Base-by-base conservation (phyloP, 495 filamentous ascomycete genomes). In the Penicillium atrosanguineum region DNA sequence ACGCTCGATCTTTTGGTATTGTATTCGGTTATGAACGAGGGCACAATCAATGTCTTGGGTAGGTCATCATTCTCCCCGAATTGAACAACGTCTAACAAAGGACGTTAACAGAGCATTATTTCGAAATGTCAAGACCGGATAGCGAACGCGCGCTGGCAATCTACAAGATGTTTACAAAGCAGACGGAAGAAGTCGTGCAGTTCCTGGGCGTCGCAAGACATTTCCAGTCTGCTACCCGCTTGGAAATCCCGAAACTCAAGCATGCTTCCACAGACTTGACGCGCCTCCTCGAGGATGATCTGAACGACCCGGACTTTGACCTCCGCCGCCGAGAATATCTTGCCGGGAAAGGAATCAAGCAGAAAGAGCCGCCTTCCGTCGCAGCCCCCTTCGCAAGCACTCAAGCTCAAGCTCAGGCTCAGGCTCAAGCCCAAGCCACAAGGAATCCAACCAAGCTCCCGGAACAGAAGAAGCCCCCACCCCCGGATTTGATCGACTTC, bases 21-120 rank as follows among this genome's bases (percentile, higher is more conserved):
- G 39, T 99, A 95, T 70, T 89, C 94, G 56, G 89, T 95, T 34
- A 86, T 97, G 78, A 99, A 99, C 59, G 92, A 97, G 72, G 94
- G 88, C 20, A 93, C 95, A 59, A 97, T 99, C 73, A 99, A 95
- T 70, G 89, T 99, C 53, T 80, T 99, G 48, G 90, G 94, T 94
- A 80, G 59, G 81, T 52, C 8, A 16, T 4, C 42, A 25, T 19
- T 18, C 6, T n/a, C n/a, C 38, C n/a, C 20, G 16, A 15, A 26
- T 21, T 46, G n/a, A 7, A 6, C 15, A 28, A 12, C 14, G 31
- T 59, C 61, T 66, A 46, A 74, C 48, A 9, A 46, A 25, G 40
- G 52, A 69, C 41, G 9, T 21, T 18, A 41, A 21, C 50, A 96
- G 92, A 95, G 57, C 92, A 95, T 65, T 99, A 95, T 67, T 97